Evolutionary conservation across 805 yeast species (phyloP).

Genomic region (Candida sonorensis): DNA sequence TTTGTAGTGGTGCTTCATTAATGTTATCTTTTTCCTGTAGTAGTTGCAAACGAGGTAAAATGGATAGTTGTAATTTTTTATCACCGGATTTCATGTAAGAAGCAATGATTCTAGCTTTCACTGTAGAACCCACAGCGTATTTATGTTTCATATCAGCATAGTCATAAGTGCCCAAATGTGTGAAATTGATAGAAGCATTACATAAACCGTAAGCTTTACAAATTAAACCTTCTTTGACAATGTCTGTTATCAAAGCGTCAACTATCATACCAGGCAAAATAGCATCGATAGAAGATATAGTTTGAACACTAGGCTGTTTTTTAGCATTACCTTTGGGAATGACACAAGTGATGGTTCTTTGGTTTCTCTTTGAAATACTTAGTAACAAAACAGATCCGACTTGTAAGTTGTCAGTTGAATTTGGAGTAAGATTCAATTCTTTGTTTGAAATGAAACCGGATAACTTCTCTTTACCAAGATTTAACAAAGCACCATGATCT

Average conservation of each 20-base stretch:
- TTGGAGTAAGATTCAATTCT: conserved; percentile 40
- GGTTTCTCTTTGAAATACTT: conserved; percentile 43
- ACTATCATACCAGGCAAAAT: conserved; percentile 81
- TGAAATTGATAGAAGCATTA: conserved; percentile 60
- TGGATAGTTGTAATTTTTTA: conserved; percentile 59
- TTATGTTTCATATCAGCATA: conserved; percentile 47
- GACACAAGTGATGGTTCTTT: conserved; percentile 55
- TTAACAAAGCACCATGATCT: conserved; percentile 85
- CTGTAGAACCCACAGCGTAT: conserved; percentile 58
- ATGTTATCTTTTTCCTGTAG: conserved; percentile 16
- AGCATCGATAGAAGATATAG: conserved; percentile 70
- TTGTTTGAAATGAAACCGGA: conserved; percentile 74
- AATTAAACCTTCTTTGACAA: conserved; percentile 55
- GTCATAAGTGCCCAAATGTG: conserved; percentile 52
- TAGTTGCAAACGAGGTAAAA: conserved; percentile 46
- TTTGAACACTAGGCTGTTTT: conserved; percentile 41
- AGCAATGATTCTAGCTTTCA: conserved; percentile 68
- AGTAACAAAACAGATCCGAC: conserved; percentile 70
- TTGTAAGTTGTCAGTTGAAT: conserved; percentile 29
- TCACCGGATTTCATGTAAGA: conserved; percentile 40
- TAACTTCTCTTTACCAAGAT: conserved; percentile 50
- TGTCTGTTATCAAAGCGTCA: conserved; percentile 61
- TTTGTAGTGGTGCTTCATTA: conserved; percentile 38
- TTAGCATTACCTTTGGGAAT: conserved; percentile 37
- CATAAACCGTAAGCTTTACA: conserved; percentile 70